These are phyloP conservation scores for Besnoitia besnoiti DNA, from an alignment of 169 alveolate genomes.

Conservation along the genomic window DNA sequence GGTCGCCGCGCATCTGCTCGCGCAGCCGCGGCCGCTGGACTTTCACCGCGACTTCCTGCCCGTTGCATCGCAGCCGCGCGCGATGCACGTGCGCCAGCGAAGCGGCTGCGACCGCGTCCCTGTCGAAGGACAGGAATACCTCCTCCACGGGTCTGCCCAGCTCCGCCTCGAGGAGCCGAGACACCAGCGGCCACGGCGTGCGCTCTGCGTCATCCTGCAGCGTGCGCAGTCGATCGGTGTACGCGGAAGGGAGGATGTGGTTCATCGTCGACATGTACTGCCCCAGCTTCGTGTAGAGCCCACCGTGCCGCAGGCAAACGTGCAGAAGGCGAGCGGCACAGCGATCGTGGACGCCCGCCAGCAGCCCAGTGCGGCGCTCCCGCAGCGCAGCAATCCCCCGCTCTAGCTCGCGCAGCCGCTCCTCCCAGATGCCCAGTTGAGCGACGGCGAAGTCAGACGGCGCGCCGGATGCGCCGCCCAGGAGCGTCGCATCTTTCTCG, in stretches of 20 bases:
- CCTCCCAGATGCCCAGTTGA: too few relatives aligned
- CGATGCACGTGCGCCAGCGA: constrained; percentile 81
- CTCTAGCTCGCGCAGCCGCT: not conserved
- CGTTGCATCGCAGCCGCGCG: constrained; percentile 72
- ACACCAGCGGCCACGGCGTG: constrained; percentile 47
- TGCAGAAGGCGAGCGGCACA: constrained; percentile 42
- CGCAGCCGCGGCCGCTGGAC: constrained; percentile 76
- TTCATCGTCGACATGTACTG: constrained; percentile 76
- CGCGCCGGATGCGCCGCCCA: not conserved
- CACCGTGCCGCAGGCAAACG: constrained; percentile 73
- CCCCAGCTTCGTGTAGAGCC: constrained; percentile 80
- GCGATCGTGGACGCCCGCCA: constrained; percentile 24
- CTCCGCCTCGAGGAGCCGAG: constrained; percentile 66
- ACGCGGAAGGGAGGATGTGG: constrained; percentile 75
- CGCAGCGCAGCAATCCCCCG: not conserved
- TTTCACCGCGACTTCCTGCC: constrained; percentile 79
- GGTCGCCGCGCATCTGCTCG: constrained; percentile 5
- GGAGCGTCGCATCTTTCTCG: too few relatives aligned
- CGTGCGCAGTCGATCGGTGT: constrained; percentile 68
- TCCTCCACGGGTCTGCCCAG: constrained; percentile 59
- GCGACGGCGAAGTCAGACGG: not conserved
- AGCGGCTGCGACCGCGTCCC: constrained; percentile 77
- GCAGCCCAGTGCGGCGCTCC: not conserved
- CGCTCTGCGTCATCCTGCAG: constrained; percentile 74
- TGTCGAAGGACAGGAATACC: constrained; percentile 66